Evolutionary conservation across 345 rosid species (phyloP).

Genomic region (Lagerstroemia speciosa): DNA sequence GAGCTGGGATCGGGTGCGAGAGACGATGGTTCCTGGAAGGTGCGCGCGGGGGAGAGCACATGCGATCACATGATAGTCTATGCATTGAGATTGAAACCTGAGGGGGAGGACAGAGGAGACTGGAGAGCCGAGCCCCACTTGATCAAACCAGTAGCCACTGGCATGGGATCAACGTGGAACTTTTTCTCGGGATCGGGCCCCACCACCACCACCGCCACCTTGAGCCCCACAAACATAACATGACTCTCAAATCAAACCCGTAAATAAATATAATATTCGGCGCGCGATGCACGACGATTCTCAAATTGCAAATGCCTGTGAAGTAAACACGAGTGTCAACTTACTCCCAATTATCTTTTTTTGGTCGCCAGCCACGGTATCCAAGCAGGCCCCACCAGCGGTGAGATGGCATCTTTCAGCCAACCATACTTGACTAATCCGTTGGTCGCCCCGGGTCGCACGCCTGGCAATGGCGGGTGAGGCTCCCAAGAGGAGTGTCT

Average conservation of each 20-base stretch:
- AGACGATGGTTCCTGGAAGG: constrained; percentile 1
- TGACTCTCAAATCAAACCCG: not conserved
- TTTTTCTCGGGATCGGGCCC: constrained; percentile 1
- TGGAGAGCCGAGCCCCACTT: constrained; percentile 21
- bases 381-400: too few relatives aligned
- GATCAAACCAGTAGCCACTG: constrained; percentile 7
- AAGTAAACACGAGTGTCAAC: too few relatives aligned
- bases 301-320: too few relatives aligned
- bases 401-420: too few relatives aligned
- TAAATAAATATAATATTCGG: not conserved
- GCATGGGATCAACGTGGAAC: constrained; percentile 24
- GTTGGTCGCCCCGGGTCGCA: too few relatives aligned
- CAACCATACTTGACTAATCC: too few relatives aligned
- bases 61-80: constrained; percentile 39
- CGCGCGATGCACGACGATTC: not conserved
- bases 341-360: too few relatives aligned
- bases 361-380: too few relatives aligned
- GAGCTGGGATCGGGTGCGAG: constrained; percentile 8
- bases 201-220: not conserved
- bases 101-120: too few relatives aligned
- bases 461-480: too few relatives aligned
- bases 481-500: too few relatives aligned
- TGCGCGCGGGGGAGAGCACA: constrained; percentile 16
- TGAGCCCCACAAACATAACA: constrained; percentile 5
- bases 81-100: constrained; percentile 9